Conservation (phyloP, 192 early-diverging fungal species). For the Rhizophagus sp. region DNA sequence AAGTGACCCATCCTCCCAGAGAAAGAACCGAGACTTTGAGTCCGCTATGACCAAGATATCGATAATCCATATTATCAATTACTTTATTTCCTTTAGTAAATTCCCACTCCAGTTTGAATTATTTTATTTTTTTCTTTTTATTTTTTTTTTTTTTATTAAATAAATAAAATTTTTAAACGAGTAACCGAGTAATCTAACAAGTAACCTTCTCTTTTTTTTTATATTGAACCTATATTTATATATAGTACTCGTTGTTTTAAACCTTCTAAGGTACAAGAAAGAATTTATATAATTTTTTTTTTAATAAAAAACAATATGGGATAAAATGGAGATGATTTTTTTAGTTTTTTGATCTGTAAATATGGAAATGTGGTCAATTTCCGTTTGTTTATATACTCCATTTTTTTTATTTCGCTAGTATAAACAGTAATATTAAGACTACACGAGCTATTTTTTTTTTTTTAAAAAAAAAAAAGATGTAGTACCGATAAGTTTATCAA, state of each 20-base stretch:
- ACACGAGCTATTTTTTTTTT: too few relatives aligned
- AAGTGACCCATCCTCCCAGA: conserved; percentile 75
- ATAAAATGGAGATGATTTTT: neutral
- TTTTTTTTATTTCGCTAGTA: neutral
- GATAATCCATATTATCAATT: conserved; percentile 68
- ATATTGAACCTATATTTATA: too few relatives aligned
- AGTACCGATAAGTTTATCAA: neutral
- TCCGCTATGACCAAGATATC: conserved; percentile 74
- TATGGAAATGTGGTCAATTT: neutral
- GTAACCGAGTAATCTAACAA: too few relatives aligned
- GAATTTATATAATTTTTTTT: neutral
- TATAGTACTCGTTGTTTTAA: too few relatives aligned
- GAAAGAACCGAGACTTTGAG: conserved; percentile 74
- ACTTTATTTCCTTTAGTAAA: neutral
- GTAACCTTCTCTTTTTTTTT: too few relatives aligned
- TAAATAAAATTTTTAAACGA: too few relatives aligned
- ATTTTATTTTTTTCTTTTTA: neutral
- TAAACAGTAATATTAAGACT: neutral
- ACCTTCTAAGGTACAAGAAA: neutral
- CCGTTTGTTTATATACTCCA: neutral
- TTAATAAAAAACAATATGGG: neutral
- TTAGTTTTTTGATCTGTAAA: neutral
- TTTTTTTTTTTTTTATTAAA: neutral
- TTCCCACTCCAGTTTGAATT: neutral
- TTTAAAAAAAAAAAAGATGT: neutral